Base-by-base conservation (phyloP, 495 filamentous ascomycete species). In the Aspergillus funiculosus region DNA sequence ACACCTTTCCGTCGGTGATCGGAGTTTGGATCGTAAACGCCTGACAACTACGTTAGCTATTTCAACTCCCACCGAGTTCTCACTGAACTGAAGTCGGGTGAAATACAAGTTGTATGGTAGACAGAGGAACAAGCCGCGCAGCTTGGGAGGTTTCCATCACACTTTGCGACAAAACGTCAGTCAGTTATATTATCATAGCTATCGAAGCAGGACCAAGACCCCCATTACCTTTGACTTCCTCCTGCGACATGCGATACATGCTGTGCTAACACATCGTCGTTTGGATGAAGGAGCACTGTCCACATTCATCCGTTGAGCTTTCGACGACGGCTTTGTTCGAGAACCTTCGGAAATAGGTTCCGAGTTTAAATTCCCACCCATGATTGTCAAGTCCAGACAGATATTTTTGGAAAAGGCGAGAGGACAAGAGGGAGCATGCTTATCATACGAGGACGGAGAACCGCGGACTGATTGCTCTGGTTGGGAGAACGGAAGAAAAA, bases 1-100 rank as follows among this genome's bases (percentile, higher is more conserved):
- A 96, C 92, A 37, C 92, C 92, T 61, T 97, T 98, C 13, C 92
- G 81, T 35, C 92, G 85, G 60, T 95, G 89, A 63, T 98, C 92
- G 43, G 87, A 92, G 58, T 87, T 94, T 5, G 89, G 92, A 60
- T 97, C 94, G 72, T 97, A 98, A 39, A 94, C 73, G 64, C 89
- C 69, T 73, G 24, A 9, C 22, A 43, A n/a, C 6, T 5, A 46
- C 26, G 28, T 59, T 40, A 55, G 46, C 39, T 22, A 32, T 18
- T 18, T 40, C 30, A 31, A 13, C 24, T 29, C 18, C 11, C 15
- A 17, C 0, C 2, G 1, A 32, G 19, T 10, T n/a, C n/a, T n/a
- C n/a, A 45, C 6, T 8, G 13, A 15, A 9, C 11, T 4, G 11
- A 20, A 13, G 25, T 3, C n/a, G 11, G 39, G 22, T 34, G 14